Conservation (phyloP, 164 flowering plant genomes). For the Magnolia officinalis region DNA sequence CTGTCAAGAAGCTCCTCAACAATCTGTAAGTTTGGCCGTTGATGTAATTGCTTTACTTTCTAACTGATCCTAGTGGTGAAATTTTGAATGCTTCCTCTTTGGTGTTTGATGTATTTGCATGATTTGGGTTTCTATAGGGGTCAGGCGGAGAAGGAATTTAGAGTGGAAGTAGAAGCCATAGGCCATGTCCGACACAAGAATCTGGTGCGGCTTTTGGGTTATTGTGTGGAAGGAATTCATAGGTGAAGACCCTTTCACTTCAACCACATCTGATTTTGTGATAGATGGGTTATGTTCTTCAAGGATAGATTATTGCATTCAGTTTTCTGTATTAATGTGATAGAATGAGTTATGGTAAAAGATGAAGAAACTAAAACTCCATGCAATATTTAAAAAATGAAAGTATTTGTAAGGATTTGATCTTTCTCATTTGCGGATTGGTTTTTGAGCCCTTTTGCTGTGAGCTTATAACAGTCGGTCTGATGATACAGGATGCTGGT, state of each 20-base stretch:
- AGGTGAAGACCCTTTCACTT: constrained; percentile 7
- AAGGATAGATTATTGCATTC: no score
- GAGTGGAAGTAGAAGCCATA: constrained; percentile 24
- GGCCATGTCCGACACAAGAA: constrained; percentile 24
- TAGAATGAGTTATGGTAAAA: neutral
- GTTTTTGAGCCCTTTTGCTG: neutral
- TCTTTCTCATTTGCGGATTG: neutral
- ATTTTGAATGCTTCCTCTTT: neutral
- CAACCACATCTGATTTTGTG: no score
- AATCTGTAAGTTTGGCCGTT: constrained; percentile 53
- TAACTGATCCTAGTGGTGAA: neutral
- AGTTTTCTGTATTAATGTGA: no score
- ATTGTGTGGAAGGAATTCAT: constrained; percentile 20
- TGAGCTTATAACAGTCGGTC: neutral
- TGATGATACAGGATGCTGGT: constrained; percentile 15
- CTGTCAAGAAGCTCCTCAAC: constrained; percentile 86
- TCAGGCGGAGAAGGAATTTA: constrained; percentile 23
- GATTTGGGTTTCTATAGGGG: constrained; percentile 8
- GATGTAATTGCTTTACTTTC: neutral
- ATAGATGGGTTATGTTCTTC: no score
- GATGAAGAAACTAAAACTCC: neutral
- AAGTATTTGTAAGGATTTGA: neutral
- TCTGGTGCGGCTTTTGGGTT: constrained; percentile 20
- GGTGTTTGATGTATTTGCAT: neutral
- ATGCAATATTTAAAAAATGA: neutral